Evolutionary conservation across 2,329 filamentous ascomycete species (phyloP), one percentile per base, ranked within the genome.

Genomic region (Alternaria ethzedia): DNA sequence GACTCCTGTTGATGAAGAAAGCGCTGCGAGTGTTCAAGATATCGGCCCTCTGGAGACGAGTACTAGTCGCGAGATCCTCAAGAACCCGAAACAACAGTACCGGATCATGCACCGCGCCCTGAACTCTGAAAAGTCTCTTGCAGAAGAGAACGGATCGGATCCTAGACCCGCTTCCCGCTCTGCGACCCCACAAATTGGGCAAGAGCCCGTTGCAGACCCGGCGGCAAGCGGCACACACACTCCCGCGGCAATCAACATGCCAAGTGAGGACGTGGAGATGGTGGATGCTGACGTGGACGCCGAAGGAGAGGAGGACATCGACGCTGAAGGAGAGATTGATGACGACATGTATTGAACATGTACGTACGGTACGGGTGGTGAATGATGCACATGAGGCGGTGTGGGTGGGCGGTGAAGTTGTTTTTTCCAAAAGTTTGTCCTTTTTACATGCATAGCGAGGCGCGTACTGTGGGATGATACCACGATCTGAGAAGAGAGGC

Each of bases 241-340:
- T 3, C 9, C 46, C 13, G 57, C 56, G 12, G 30, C 54, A 5
- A 17, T 10, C 1, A 28, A 13, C 21, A 47, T 13, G 7, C n/a
- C 41, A 6, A 50, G 21, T 26, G 17, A 51, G 9, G 65, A 70
- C 21, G 49, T 65, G 10, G 62, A 63, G 15, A 71, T 70, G 68
- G 41, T 26, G 10, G 68, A 70, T 57, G 57, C 51, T 11, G 49
- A 64, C 17, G 57, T 12, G 13, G 57, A 60, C 28, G 63, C 46
- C 12, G 70, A 66, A 20, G 63, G 54, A 17, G 66, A 65, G 12
- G 67, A 59, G 20, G 63, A 67, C 15, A 50, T 68, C 13, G 71
- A 75, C 50, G 69, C 71, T 3, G 71, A 75, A 46, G 70, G 71
- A 5, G 73, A 76, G 26, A 54, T 66, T 41, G 70, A 74, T 15